Evolutionary conservation across 2,329 filamentous ascomycete species (phyloP).

Genomic region (Clarireedia monteithiana): DNA sequence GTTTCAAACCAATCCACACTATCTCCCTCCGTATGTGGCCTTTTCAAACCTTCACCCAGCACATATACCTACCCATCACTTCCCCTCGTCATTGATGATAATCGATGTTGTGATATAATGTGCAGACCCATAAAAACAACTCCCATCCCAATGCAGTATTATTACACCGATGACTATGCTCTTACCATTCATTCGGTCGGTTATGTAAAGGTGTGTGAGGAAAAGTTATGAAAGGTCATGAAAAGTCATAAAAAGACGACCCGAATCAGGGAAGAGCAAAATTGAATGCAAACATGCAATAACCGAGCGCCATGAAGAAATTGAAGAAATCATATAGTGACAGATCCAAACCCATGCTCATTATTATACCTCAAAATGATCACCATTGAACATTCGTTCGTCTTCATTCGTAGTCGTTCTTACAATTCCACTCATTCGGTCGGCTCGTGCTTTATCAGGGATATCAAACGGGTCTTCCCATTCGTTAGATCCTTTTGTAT

Average conservation of each 20-base stretch:
- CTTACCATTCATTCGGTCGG: not conserved
- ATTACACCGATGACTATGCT: not conserved
- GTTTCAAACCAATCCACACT: no score
- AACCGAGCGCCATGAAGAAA: not conserved
- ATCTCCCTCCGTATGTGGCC: no score
- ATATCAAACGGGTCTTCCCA: constrained; percentile 36
- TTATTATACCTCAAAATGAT: constrained; percentile 55
- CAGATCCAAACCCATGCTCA: not conserved
- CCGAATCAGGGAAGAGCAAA: not conserved
- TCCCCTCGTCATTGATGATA: no score
- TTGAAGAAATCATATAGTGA: not conserved
- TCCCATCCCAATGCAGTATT: not conserved
- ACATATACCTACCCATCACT: no score
- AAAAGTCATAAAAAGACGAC: not conserved
- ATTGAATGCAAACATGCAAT: not conserved
- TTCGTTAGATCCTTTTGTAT: constrained; percentile 39
- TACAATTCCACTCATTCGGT: constrained; percentile 58
- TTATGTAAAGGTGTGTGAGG: not conserved
- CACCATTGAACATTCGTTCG: constrained; percentile 52
- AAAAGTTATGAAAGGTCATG: not conserved
- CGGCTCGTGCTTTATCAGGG: constrained; percentile 35
- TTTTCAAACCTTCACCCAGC: no score
- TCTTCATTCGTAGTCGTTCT: constrained; percentile 48
- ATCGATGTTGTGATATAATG: no score
- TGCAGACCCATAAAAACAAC: not conserved